Evolutionary conservation across 768 basidiomycete species (phyloP).

Genomic region (Cantharellus anzutake): DNA sequence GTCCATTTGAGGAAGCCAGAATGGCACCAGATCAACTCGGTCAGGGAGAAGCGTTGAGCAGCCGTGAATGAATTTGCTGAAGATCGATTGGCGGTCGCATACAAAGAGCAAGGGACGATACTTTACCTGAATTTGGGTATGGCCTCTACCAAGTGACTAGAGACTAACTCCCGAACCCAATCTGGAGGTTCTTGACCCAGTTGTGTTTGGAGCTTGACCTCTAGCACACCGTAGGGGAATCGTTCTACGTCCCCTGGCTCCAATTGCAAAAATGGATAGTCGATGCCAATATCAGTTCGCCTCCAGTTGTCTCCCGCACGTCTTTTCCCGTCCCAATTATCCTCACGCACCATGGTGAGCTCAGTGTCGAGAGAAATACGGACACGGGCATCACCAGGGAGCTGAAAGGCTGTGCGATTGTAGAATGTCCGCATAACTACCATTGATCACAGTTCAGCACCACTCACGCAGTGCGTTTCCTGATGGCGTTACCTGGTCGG

Average conservation of each 20-base stretch:
- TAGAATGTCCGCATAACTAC: slow-evolving; percentile 93
- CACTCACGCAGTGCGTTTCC: background rate
- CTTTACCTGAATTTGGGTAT: slow-evolving; percentile 88
- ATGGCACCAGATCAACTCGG: slow-evolving; percentile 89
- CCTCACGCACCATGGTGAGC: slow-evolving; percentile 84
- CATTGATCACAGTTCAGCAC: background rate
- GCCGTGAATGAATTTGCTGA: slow-evolving; percentile 87
- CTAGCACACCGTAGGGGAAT: slow-evolving; percentile 94
- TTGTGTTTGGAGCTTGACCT: slow-evolving; percentile 95
- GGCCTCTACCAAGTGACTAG: slow-evolving; percentile 88
- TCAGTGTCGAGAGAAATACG: slow-evolving; percentile 97
- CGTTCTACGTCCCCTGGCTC: slow-evolving; percentile 64
- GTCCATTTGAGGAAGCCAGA: slow-evolving; percentile 99
- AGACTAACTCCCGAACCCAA: slow-evolving; percentile 94
- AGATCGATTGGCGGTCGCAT: background rate
- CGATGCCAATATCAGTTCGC: slow-evolving; percentile 81
- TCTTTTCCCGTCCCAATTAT: slow-evolving; percentile 74
- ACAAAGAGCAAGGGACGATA: slow-evolving; percentile 1
- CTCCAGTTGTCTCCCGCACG: slow-evolving; percentile 89
- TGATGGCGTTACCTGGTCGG: slow-evolving; percentile 43
- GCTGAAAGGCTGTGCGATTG: slow-evolving; percentile 96
- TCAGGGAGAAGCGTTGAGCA: slow-evolving; percentile 84
- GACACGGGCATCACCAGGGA: slow-evolving; percentile 95
- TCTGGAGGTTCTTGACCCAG: slow-evolving; percentile 86
- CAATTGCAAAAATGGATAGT: slow-evolving; percentile 72